Evolutionary conservation across 345 rosid genomes (phyloP).

Genomic region (Linum lewisii): DNA sequence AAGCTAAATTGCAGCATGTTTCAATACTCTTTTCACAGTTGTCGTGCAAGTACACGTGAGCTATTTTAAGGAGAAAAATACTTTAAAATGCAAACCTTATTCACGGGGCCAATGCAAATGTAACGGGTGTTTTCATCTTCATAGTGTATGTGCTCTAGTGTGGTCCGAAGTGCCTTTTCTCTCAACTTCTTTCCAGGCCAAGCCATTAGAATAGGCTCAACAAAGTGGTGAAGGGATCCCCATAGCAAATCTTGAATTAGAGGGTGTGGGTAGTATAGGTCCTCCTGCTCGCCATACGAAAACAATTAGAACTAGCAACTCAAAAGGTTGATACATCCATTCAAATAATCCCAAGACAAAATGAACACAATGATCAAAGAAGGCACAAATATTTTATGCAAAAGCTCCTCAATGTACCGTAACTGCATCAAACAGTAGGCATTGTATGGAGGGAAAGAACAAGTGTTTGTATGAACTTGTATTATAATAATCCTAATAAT

Average conservation of each 20-base stretch:
- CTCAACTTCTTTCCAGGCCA: slow-evolving; percentile 3
- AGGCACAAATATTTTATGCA: neutral
- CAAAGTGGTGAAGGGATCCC: neutral
- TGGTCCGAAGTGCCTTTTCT: slow-evolving; percentile 1
- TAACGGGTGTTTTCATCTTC: slow-evolving; percentile 9
- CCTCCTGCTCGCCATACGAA: neutral
- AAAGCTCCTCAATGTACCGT: neutral
- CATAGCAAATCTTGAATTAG: slow-evolving; percentile 6
- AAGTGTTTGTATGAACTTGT: too few relatives aligned
- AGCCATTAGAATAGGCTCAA: neutral
- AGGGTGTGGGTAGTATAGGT: slow-evolving; percentile 7
- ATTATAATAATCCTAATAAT: too few relatives aligned
- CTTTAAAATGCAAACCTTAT: neutral
- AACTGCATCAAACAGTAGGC: too few relatives aligned
- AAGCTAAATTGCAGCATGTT: neutral
- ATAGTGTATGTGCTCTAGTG: slow-evolving; percentile 4
- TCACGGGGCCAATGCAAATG: slow-evolving; percentile 7
- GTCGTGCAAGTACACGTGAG: neutral
- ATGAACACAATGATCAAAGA: neutral
- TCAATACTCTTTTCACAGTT: neutral
- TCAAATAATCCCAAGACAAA: neutral
- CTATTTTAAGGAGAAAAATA: neutral
- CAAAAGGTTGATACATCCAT: neutral
- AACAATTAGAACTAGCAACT: neutral
- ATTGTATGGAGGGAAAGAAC: too few relatives aligned